phyloP scores from a whole-genome alignment of 306 rosid species.

The Acacia acuminata region DNA sequence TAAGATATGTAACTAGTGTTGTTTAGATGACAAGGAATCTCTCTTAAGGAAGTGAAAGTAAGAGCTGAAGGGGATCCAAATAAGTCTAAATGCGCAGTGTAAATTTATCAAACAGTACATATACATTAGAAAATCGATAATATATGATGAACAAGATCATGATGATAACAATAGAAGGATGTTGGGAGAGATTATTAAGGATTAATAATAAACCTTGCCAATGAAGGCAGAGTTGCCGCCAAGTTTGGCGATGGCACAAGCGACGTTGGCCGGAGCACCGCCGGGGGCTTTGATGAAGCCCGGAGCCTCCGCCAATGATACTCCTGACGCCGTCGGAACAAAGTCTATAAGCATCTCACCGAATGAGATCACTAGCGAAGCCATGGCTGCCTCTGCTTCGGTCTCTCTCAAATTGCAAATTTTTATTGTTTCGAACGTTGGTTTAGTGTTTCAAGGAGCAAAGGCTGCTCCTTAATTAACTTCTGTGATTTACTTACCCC shows the following conservation, averaged over 20 bases:
- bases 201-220: constrained; percentile 47
- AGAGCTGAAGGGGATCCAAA: not conserved
- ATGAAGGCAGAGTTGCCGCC: constrained; percentile 67
- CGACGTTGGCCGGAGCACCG: constrained; percentile 53
- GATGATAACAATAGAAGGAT: not conserved
- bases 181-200: constrained; percentile 3
- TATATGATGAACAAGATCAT: not conserved
- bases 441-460: not conserved
- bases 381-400: not conserved
- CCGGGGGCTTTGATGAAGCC: constrained; percentile 71
- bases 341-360: constrained; percentile 79
- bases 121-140: not conserved
- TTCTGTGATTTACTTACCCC: not conserved
- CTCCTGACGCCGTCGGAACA: constrained; percentile 62
- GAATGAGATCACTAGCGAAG: constrained; percentile 47
- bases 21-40: not conserved
- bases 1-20: not conserved
- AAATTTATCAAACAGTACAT: not conserved
- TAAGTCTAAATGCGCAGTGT: not conserved
- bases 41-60: not conserved
- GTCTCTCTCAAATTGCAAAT: too few relatives aligned
- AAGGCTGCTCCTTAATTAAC: not conserved
- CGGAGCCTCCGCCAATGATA: constrained; percentile 62
- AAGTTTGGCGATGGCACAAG: constrained; percentile 68
- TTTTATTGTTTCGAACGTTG: not conserved